Evolutionary conservation across 2,329 filamentous ascomycete genomes (phyloP).

Genomic region (Ophiostoma populinum): DNA sequence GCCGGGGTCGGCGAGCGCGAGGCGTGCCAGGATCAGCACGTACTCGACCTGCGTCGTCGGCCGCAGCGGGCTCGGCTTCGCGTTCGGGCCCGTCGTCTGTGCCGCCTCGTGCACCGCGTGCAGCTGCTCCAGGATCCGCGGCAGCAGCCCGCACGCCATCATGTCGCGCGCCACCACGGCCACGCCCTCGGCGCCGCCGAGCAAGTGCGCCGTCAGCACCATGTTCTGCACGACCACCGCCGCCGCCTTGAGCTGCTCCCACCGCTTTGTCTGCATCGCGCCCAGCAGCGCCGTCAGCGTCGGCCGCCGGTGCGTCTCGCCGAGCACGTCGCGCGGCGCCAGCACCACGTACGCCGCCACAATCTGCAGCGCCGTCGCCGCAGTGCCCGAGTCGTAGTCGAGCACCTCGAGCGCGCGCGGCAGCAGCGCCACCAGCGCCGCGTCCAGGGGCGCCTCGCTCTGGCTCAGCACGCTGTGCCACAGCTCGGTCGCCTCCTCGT

Average conservation of each 20-base stretch:
- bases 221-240: conserved; percentile 46
- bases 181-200: conserved; percentile 45
- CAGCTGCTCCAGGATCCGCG: conserved; percentile 46
- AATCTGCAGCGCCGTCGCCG: conserved; percentile 43
- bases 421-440: conserved; percentile 44
- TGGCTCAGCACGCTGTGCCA: conserved; percentile 63
- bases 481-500: conserved; percentile 82
- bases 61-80: conserved; percentile 42
- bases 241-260: conserved; percentile 40
- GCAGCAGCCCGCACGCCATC: conserved; percentile 43
- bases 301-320: conserved; percentile 26
- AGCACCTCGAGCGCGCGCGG: conserved; percentile 48
- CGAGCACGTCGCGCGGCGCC: conserved; percentile 38
- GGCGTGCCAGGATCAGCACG: conserved; percentile 62
- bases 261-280: conserved; percentile 33
- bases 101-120: conserved; percentile 55
- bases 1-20: conserved; percentile 54
- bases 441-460: conserved; percentile 41
- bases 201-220: conserved; percentile 41
- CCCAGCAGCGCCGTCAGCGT: conserved; percentile 31
- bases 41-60: conserved; percentile 71
- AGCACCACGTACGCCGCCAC: conserved; percentile 56
- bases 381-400: conserved; percentile 46
- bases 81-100: conserved; percentile 67
- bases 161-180: conserved; percentile 48